Base-by-base conservation (phyloP, 352 stramenopile genomes). In the Globisporangium nodosum region DNA sequence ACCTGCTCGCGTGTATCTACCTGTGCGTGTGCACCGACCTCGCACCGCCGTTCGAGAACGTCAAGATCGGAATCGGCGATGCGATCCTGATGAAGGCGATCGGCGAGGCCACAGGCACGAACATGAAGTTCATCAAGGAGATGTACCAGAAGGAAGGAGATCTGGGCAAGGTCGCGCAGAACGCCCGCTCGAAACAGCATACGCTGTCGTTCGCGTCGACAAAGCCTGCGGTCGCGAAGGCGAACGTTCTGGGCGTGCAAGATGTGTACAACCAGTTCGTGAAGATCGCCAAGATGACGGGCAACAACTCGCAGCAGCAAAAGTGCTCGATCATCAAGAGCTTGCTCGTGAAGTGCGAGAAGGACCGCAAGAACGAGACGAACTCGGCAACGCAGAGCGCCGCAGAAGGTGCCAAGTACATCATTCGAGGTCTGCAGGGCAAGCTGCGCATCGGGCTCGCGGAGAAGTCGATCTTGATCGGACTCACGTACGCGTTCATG, bases 61-160 rank as follows among this genome's bases (percentile, higher is more conserved):
- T 99, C 8, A 98, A 99, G 74, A 93, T 99, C 30, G 97, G 97
- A 18, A 97, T 99, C 52, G 97, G 97, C 31, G 97, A 99, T 65
- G 87, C 93, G 5, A 96, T 99, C 57, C 69, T 99, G 18, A 98
- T 98, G 69, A 99, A 99, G 73, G 93, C 96, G 3, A 97, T 99
- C 55, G 89, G 82, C 12, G 85, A 98, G 66, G 95, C 94, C 0
- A 97, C 87, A 1, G 96, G 96, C 8, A 96, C 85, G 20, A 93
- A 88, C 53, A 70, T 85, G 18, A 90, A 88, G 53, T 93, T 96
- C 52, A 94, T 99, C 63, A 98, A 98, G 68, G 79, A 97, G 35
- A 96, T 97, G 74, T 98, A 98, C 56, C 86, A 98, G 64, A 88
- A 92, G 49, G 80, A 97, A 60, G 97, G 98, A n/a, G 98, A 99